Conservation (phyloP, 495 filamentous ascomycete species). For the Tuber calosporum region DNA sequence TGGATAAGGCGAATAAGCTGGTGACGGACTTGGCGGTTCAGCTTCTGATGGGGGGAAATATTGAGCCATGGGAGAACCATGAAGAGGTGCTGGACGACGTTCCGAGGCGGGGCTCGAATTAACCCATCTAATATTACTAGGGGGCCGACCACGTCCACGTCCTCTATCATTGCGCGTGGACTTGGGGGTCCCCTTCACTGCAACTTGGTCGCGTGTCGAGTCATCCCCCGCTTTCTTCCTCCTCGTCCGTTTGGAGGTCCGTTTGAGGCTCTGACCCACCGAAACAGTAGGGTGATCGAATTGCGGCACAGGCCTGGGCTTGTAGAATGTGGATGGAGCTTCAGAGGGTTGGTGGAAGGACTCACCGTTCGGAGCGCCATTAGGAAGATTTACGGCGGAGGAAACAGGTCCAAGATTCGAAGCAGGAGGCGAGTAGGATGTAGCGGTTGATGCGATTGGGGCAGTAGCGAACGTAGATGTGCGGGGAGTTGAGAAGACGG, state of each 20-base stretch:
- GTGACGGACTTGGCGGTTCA: constrained; percentile 27
- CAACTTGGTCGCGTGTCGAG: constrained; percentile 13
- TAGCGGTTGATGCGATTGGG: not conserved
- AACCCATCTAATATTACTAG: constrained; percentile 6
- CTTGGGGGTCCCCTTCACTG: constrained; percentile 19
- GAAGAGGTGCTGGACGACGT: not conserved
- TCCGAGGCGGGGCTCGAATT: not conserved
- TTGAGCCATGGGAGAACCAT: constrained; percentile 7
- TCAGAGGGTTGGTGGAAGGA: not conserved
- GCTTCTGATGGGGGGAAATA: constrained; percentile 9
- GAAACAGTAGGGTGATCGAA: not conserved
- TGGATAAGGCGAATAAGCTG: constrained; percentile 32
- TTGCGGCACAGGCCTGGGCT: not conserved
- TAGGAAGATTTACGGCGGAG: not conserved
- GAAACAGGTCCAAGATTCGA: not conserved
- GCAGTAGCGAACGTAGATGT: not conserved
- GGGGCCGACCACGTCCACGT: constrained; percentile 22
- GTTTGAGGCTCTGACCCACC: not conserved
- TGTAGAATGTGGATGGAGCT: not conserved
- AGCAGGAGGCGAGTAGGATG: not conserved
- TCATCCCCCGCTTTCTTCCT: constrained; percentile 23
- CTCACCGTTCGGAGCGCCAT: not conserved
- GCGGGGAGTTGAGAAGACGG: constrained; percentile 14
- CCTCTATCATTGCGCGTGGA: constrained; percentile 29
- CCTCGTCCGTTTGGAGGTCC: not conserved